A percentile compares a stretch with the other conserved stretches of the same genome.
Conservation (phyloP, 1,284 basidiomycete species). For the Ustilago crameri region DNA sequence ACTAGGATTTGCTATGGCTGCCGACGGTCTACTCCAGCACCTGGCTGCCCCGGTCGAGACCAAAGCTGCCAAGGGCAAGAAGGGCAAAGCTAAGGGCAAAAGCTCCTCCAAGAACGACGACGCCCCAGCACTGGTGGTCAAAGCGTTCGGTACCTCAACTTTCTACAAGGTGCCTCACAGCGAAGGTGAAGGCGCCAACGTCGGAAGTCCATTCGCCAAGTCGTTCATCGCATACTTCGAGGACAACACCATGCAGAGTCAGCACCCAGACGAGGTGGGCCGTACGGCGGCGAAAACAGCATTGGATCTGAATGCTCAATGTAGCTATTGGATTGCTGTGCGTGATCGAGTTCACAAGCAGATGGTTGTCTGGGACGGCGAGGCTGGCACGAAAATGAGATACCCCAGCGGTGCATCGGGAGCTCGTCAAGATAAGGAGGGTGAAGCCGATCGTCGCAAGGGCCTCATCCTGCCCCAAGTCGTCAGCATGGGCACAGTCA, state of each 20-base stretch:
- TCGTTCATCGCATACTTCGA: conserved; percentile 88
- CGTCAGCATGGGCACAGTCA: conserved; percentile 98
- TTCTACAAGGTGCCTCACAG: conserved; percentile 97
- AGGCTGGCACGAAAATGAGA: conserved; percentile 69
- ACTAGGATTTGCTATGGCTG: conserved; percentile 45
- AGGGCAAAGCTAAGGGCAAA: conserved; percentile 22
- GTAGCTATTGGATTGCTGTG: conserved; percentile 97
- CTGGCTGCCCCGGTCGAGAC: conserved; percentile 28
- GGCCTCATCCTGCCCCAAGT: conserved; percentile 96
- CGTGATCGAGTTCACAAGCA: conserved; percentile 92
- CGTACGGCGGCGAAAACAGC: conserved; percentile 83
- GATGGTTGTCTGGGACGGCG: conserved; percentile 86
- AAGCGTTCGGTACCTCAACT: conserved; percentile 29
- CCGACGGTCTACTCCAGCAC: conserved; percentile 49
- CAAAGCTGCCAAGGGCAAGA: conserved; percentile 25
- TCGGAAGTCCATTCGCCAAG: conserved; percentile 90
- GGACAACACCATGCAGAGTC: conserved; percentile 74
- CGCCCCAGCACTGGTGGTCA: conserved; percentile 24
- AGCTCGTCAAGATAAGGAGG: conserved; percentile 30
- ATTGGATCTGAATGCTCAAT: conserved; percentile 90
- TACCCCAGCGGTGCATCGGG: conserved; percentile 47
- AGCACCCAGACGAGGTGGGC: conserved; percentile 69
- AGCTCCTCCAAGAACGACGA: conserved; percentile 14
- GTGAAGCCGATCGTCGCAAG: conserved; percentile 73
- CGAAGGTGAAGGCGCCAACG: conserved; percentile 91